Base-by-base conservation (phyloP, 2,329 filamentous ascomycete species). In the Hypoxylon rubiginosum region DNA sequence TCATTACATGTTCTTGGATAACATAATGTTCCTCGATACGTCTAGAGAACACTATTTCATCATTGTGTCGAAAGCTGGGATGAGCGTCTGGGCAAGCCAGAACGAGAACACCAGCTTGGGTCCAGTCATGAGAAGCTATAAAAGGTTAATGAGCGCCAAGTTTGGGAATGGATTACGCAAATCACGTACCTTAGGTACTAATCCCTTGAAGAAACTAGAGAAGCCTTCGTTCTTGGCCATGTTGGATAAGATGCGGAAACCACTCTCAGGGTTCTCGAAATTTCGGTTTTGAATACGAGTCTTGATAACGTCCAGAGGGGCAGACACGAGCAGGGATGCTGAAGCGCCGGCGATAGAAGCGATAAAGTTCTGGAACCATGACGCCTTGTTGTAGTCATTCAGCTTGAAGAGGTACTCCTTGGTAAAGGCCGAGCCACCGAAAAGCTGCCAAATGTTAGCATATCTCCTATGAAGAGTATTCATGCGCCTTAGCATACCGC, bases 41-140 rank as follows among this genome's bases (percentile, higher is more conserved):
- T 8, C 36, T 24, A 28, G 15, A 21, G 13, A n/a, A 17, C 13
- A 10, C 28, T 74, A 75, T 68, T 75, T 77, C 62, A 86, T 74
- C 69, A 81, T 81, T 62, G 73, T 78, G 73, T 89, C 92, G 80
- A 98, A 98, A 41, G 94, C 91, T 55, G 96, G 96, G 78, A 99
- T 99, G 75, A 99, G 85, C 30, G 96, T 98, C 86, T 99, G 96
- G 62, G 96, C 96, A 78, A 99, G 89, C 96, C 96, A 99, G 90
- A 99, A 99, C 67, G 94, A 97, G 86, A 99, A 99, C 69, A 98
- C 96, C 66, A 99, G 88, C 88, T 99, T 99, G 69, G 96, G 96
- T 24, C 96, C 97, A 15, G 96, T 99, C 96, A 99, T 99, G 76
- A 99, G 87, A 71, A 99, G 89, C 91, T 90, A 66, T 39, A 64